Evolutionary conservation across 2,329 filamentous ascomycete species (phyloP).

Genomic region (Penicillium sclerotigenum): DNA sequence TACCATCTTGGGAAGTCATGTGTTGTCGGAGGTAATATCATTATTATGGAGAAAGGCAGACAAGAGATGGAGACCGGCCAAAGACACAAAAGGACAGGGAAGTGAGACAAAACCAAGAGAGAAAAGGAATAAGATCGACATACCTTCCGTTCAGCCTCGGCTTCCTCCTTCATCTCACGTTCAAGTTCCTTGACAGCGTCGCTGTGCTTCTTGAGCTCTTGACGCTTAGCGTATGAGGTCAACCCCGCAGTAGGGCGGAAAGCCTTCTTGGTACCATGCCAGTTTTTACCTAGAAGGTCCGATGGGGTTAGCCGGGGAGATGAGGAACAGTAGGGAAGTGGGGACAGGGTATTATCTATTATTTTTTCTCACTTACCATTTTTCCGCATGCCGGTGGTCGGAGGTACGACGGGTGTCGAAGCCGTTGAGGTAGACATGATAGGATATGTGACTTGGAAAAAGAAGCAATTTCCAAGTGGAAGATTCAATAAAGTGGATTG

Average conservation of each 20-base stretch:
- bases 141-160: slow-evolving; percentile 83
- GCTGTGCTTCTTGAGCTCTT: slow-evolving; percentile 65
- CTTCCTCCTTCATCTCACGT: slow-evolving; percentile 93
- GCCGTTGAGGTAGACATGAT: slow-evolving; percentile 46
- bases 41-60: neutral
- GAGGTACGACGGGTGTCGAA: slow-evolving; percentile 29
- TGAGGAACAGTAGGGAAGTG: slow-evolving; percentile 12
- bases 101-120: neutral
- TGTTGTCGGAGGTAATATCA: neutral
- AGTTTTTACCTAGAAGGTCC: slow-evolving; percentile 77
- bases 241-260: slow-evolving; percentile 80
- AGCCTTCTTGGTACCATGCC: slow-evolving; percentile 77
- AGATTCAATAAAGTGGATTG: neutral
- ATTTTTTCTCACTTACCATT: slow-evolving; percentile 61
- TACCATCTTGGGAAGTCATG: slow-evolving; percentile 3
- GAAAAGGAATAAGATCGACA: slow-evolving; percentile 21
- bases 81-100: neutral
- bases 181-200: slow-evolving; percentile 86
- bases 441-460: neutral
- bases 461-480: neutral
- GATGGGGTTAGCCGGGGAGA: slow-evolving; percentile 16
- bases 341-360: slow-evolving; percentile 2
- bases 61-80: neutral
- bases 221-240: slow-evolving; percentile 73
- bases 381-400: slow-evolving; percentile 67